phyloP scores from a whole-genome alignment of 2,329 filamentous ascomycete genomes.

The Pseudogymnoascus sp. region DNA sequence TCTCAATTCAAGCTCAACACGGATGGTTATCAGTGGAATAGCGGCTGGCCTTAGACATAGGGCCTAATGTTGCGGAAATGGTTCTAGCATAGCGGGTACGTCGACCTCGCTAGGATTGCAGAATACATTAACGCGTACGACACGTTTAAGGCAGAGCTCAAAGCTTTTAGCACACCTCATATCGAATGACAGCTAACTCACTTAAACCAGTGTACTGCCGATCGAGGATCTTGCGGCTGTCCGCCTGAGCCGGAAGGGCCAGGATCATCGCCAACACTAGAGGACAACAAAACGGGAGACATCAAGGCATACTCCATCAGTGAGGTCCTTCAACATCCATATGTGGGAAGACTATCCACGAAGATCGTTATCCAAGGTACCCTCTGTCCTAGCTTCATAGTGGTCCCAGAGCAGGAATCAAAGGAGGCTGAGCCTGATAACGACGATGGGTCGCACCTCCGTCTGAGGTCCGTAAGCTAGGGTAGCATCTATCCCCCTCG shows the following conservation, averaged over 20 bases:
- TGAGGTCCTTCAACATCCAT: neutral
- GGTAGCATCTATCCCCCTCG: neutral
- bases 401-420: neutral
- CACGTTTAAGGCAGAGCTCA: neutral
- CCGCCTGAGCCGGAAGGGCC: neutral
- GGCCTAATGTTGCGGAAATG: neutral
- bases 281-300: neutral
- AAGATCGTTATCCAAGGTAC: neutral
- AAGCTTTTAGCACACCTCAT: neutral
- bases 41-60: neutral
- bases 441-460: neutral
- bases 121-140: neutral
- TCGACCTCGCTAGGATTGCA: neutral
- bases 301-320: neutral
- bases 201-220: neutral
- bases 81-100: neutral
- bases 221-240: neutral
- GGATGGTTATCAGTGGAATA: neutral
- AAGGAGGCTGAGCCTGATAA: neutral
- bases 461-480: neutral
- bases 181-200: neutral
- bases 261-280: neutral
- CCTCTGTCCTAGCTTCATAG: neutral
- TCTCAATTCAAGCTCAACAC: neutral
- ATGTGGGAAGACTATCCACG: neutral